Base-by-base conservation (phyloP, 495 filamentous ascomycete genomes). In the Xylaria sp. region DNA sequence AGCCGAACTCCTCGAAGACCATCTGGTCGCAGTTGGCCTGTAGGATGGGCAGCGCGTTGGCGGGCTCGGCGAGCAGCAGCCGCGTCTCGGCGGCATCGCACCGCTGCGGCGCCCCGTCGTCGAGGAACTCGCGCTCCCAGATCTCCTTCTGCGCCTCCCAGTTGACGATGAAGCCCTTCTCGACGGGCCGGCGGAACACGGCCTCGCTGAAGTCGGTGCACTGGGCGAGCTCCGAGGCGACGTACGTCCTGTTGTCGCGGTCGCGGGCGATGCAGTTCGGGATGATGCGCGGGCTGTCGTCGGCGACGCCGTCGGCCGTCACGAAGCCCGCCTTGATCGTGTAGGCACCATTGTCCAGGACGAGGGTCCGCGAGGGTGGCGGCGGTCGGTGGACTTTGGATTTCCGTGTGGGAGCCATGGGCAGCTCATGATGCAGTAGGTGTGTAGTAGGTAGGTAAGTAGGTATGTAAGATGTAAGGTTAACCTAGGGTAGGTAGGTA, bases 1-100 rank as follows among this genome's bases (percentile, higher is more conserved):
- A 98, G n/a, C 93, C 93, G 85, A 94, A 98, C 78, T 98, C 95
- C 78, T 99, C 96, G 84, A 98, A 98, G 0, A 98, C 88, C 78
- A 99, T 93, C 84, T 99, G 93, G 78, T 98, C 96, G 69, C 93
- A 93, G 77, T 97, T 94, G 21, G 88, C 89, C 80, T 98, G 95
- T 64, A 99, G 82, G 12, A 87, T 83, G 5, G 90, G 88, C 55
- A 95, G 86, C 4, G 92, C 89, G 80, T 98, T 98, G n/a, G 97
- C 92, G 41, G 93, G 92, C 80, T 99, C 96, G 29, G 94, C 90
- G 37, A 99, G 87, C 1, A 99, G 77, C 37, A 99, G 81, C 24
- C 92, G 90, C 11, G 94, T 95, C 17, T 94, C 90, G 68, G 88
- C 86, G 3, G 96, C 94, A 80, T 94, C 89, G 80, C 91, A 93